phyloP scores from a whole-genome alignment of 352 stramenopile species.

The Globisporangium polare region DNA sequence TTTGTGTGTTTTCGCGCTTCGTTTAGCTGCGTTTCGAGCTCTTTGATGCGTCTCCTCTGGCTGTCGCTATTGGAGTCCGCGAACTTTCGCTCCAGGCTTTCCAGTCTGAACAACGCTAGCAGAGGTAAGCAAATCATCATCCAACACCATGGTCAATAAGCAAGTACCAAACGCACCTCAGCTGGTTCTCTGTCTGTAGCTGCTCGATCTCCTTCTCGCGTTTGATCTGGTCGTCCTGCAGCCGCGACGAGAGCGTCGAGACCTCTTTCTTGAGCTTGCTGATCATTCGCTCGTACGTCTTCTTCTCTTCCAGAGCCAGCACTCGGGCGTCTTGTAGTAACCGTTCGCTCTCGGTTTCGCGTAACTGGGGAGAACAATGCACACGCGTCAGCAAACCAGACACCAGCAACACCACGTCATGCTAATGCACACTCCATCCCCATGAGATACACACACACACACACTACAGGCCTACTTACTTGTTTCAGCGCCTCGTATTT shows the following conservation, averaged over 20 bases:
- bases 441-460: not conserved
- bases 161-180: constrained; percentile 11
- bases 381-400: constrained; percentile 2
- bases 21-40: constrained; percentile 51
- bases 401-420: not conserved
- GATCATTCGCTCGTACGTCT: constrained; percentile 68
- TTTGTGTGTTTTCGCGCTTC: constrained; percentile 43
- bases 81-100: constrained; percentile 27
- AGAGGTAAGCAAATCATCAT: not conserved
- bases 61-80: constrained; percentile 34
- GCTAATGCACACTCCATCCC: not conserved
- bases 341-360: constrained; percentile 57
- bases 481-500: constrained; percentile 52
- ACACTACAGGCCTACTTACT: constrained; percentile 15
- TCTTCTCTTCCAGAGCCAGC: constrained; percentile 62
- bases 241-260: constrained; percentile 43
- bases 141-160: not conserved
- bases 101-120: constrained; percentile 17
- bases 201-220: constrained; percentile 42
- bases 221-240: constrained; percentile 45
- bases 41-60: constrained; percentile 39
- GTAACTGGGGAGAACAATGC: constrained; percentile 29
- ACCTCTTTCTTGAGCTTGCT: constrained; percentile 68
- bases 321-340: constrained; percentile 57
- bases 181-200: constrained; percentile 43